Evolutionary conservation across 2,329 filamentous ascomycete species (phyloP).

Genomic region (Coniochaeta pulveracea): DNA sequence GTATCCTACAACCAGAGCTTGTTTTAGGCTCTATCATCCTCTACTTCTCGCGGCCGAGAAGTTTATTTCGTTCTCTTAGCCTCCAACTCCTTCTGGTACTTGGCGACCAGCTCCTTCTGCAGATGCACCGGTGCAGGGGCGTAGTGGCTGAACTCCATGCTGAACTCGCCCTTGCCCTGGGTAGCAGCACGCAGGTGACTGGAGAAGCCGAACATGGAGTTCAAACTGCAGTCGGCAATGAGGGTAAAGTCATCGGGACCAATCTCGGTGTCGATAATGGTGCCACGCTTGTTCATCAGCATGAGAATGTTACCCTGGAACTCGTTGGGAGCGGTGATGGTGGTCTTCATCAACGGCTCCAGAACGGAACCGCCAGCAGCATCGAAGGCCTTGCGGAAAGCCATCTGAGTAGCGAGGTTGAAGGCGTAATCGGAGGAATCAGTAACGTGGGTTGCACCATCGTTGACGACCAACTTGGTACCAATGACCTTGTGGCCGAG

Average conservation of each 20-base stretch:
- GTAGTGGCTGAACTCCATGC: constrained; percentile 98
- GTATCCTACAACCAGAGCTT: not conserved
- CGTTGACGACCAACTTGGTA: constrained; percentile 82
- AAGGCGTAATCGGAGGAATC: constrained; percentile 97
- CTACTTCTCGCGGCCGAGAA: not conserved
- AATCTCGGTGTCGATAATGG: constrained; percentile 91
- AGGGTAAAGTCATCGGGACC: constrained; percentile 90
- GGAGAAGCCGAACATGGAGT: constrained; percentile 97
- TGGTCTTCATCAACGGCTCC: constrained; percentile 97
- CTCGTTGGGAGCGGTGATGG: constrained; percentile 88
- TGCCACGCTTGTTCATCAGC: constrained; percentile 90
- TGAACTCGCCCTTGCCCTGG: constrained; percentile 97
- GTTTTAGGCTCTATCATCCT: not conserved
- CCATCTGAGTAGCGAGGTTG: constrained; percentile 87
- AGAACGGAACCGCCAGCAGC: constrained; percentile 74
- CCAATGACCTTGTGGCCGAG: constrained; percentile 91
- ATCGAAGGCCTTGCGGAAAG: constrained; percentile 87
- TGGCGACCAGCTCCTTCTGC: constrained; percentile 55
- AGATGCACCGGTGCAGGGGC: constrained; percentile 74
- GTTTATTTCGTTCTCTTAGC: constrained; percentile 42
- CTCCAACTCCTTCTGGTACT: constrained; percentile 47
- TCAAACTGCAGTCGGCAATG: constrained; percentile 82
- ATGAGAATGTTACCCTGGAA: constrained; percentile 96
- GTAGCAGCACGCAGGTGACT: constrained; percentile 84
- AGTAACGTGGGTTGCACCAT: constrained; percentile 93